Evolutionary conservation across 2,329 filamentous ascomycete species (phyloP).

Genomic region (Colletotrichum gloeosporioides): DNA sequence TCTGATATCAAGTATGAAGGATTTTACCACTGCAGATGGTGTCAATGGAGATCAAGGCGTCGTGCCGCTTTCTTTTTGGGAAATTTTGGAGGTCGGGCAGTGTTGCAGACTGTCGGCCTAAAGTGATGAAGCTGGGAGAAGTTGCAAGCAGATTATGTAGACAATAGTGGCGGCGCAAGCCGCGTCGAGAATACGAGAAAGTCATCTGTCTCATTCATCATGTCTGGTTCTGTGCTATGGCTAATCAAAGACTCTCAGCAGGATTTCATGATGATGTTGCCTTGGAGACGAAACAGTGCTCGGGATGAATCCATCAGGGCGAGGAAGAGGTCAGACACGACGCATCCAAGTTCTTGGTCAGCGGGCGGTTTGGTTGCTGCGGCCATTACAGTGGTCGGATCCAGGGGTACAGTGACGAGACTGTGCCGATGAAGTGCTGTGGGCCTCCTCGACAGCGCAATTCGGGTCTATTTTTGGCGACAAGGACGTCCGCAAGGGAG

Average conservation of each 20-base stretch:
- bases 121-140: not conserved
- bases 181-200: not conserved
- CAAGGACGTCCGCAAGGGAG: not conserved
- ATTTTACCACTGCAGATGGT: not conserved
- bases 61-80: not conserved
- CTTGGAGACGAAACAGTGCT: not conserved
- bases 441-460: not conserved
- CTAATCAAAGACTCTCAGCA: not conserved
- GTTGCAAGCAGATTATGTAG: constrained; percentile 10
- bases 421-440: not conserved
- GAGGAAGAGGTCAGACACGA: not conserved
- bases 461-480: not conserved
- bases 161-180: not conserved
- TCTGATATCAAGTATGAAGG: not conserved
- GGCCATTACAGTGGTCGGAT: not conserved
- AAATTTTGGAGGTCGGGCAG: constrained; percentile 8
- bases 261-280: not conserved
- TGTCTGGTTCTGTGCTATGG: not conserved
- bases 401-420: not conserved
- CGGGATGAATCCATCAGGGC: not conserved
- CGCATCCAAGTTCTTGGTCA: not conserved
- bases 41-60: not conserved
- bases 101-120: not conserved
- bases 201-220: not conserved
- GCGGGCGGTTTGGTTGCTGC: not conserved